Conservation (phyloP, 805 yeast species). For the Tetrapisispora fleetii region DNA sequence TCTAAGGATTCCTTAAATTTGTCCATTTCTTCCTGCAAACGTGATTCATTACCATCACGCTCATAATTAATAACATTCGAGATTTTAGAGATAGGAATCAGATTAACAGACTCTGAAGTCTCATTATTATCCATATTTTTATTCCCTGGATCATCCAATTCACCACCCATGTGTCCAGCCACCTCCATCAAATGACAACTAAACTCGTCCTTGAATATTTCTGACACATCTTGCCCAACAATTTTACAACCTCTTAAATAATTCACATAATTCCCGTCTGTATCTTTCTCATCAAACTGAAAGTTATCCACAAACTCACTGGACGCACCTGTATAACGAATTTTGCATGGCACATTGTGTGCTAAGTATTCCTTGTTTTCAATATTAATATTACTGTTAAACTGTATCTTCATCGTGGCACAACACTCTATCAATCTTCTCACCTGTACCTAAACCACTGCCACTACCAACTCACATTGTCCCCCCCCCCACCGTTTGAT, state of each 20-base stretch:
- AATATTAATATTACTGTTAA: conserved; percentile 1
- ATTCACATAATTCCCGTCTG: conserved; percentile 9
- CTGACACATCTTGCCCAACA: conserved; percentile 17
- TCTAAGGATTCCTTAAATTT: conserved; percentile 24
- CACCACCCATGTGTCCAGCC: neutral
- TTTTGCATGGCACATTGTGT: conserved; percentile 19
- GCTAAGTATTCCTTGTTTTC: conserved; percentile 6
- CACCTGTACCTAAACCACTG: too few relatives aligned
- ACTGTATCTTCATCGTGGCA: neutral
- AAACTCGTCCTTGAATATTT: conserved; percentile 1
- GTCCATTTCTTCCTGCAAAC: conserved; percentile 18
- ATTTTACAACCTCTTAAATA: conserved; percentile 32
- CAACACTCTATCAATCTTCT: neutral
- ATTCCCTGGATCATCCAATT: neutral
- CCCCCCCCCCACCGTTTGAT: too few relatives aligned
- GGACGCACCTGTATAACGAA: conserved; percentile 12
- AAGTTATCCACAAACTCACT: conserved; percentile 12
- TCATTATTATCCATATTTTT: neutral
- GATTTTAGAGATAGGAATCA: conserved; percentile 5
- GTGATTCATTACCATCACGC: conserved; percentile 30
- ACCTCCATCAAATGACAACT: conserved; percentile 14
- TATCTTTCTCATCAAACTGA: conserved; percentile 6
- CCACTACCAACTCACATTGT: too few relatives aligned
- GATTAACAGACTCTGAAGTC: neutral
- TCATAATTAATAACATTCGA: conserved; percentile 26